phyloP scores from a whole-genome alignment of 2,329 filamentous ascomycete genomes.

The Acrocalymma vagum region DNA sequence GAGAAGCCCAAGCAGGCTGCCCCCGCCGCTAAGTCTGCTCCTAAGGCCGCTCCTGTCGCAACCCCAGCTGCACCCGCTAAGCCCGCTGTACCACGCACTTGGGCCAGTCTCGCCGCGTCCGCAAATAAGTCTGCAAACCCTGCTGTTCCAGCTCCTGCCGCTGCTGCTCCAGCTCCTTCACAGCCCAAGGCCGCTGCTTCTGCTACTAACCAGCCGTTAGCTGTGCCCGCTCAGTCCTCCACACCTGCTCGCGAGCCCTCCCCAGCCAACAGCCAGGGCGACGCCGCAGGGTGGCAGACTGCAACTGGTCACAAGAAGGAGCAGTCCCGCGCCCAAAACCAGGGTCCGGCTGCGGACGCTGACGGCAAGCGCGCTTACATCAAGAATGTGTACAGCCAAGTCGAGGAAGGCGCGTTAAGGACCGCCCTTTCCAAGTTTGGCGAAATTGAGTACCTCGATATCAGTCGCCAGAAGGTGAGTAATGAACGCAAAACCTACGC shows the following conservation, averaged over 20 bases:
- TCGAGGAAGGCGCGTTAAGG: conserved; percentile 77
- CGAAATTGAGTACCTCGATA: conserved; percentile 70
- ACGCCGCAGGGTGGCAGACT: conserved; percentile 83
- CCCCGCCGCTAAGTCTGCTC: conserved; percentile 59
- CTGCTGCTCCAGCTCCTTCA: conserved; percentile 39
- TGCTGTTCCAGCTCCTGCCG: conserved; percentile 45
- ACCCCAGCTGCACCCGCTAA: conserved; percentile 67
- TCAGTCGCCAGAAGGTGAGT: conserved; percentile 77
- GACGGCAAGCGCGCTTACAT: conserved; percentile 87
- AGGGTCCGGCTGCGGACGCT: conserved; percentile 70
- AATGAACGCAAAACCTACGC: conserved; percentile 1
- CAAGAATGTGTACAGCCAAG: conserved; percentile 92
- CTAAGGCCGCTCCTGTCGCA: conserved; percentile 65
- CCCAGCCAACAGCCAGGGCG: conserved; percentile 57
- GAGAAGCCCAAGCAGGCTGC: conserved; percentile 72
- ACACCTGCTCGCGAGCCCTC: conserved; percentile 48
- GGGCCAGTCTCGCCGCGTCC: conserved; percentile 74
- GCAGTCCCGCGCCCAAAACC: conserved; percentile 77
- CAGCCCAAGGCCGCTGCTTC: conserved; percentile 47
- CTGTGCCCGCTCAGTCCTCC: conserved; percentile 37
- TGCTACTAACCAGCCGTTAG: conserved; percentile 32
- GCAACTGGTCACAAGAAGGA: conserved; percentile 82
- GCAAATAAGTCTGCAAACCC: conserved; percentile 55
- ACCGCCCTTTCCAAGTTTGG: conserved; percentile 74
- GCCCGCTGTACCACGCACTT: conserved; percentile 68